A percentile compares a stretch with the other conserved stretches of the same genome.
Conservation (phyloP, 805 yeast species). For the Monosporozyma unispora region DNA sequence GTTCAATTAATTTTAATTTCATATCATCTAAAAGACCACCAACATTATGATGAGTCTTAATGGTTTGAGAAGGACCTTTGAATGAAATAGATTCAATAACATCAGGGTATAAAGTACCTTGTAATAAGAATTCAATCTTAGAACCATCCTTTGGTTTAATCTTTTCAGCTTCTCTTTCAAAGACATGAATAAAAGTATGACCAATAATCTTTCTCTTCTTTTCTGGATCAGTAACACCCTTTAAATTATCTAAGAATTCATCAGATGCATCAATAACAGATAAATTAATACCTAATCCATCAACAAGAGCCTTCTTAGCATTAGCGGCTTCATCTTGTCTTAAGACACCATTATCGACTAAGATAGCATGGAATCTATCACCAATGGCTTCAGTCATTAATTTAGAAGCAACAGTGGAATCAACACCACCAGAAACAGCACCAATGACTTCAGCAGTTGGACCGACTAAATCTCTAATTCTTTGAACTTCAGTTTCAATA, state of each 20-base stretch:
- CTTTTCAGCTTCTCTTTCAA: conserved; percentile 89
- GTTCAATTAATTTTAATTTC: conserved; percentile 97
- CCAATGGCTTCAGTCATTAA: conserved; percentile 98
- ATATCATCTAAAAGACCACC: conserved; percentile 96
- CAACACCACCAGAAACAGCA: conserved; percentile 99
- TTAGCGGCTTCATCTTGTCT: conserved; percentile 84
- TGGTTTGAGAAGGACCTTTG: conserved; percentile 99
- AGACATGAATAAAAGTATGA: conserved; percentile 92
- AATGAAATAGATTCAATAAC: conserved; percentile 97
- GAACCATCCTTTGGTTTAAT: conserved; percentile 84
- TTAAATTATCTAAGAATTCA: conserved; percentile 73
- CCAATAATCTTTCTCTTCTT: conserved; percentile 98
- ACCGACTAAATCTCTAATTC: conserved; percentile 87
- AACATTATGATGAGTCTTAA: conserved; percentile 98
- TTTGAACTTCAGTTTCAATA: conserved; percentile 89
- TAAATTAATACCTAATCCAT: conserved; percentile 89
- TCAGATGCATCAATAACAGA: conserved; percentile 92
- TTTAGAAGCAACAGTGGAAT: conserved; percentile 98
- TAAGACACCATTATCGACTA: conserved; percentile 97
- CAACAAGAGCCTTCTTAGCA: conserved; percentile 83
- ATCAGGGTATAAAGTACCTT: conserved; percentile 97
- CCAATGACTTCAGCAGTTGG: conserved; percentile 98
- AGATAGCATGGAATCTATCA: conserved; percentile 95
- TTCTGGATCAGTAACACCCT: conserved; percentile 97
- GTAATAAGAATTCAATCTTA: conserved; percentile 86